These are phyloP conservation scores for Neopestalotiopsis sp. DNA, from an alignment of 2,329 filamentous ascomycete species.

Conservation along the genomic window DNA sequence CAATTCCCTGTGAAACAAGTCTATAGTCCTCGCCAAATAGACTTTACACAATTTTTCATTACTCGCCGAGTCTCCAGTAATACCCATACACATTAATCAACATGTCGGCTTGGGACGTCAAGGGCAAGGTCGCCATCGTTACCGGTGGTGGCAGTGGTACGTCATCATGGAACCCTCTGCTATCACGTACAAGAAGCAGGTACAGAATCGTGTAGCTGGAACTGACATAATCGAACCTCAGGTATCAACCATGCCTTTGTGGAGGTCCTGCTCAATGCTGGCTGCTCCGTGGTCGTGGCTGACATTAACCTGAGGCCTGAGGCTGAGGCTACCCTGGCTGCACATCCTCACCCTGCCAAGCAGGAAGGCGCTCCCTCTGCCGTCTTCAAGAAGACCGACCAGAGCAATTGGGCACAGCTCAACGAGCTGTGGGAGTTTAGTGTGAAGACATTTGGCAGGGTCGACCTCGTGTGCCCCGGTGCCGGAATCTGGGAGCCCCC, in stretches of 20 bases:
- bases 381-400: conserved; percentile 24
- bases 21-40: background rate
- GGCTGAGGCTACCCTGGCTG: conserved; percentile 7
- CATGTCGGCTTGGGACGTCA: conserved; percentile 9
- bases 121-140: conserved; percentile 14
- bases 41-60: background rate
- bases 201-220: background rate
- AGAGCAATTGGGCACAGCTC: conserved; percentile 33
- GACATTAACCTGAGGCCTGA: conserved; percentile 12
- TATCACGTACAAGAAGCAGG: background rate
- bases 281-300: conserved; percentile 5
- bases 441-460: conserved; percentile 23
- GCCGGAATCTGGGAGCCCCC: conserved; percentile 25
- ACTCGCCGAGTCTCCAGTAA: background rate
- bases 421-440: conserved; percentile 26
- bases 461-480: conserved; percentile 32
- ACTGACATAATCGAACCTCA: background rate
- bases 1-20: background rate
- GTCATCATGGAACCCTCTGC: background rate
- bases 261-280: conserved; percentile 7
- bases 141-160: conserved; percentile 17
- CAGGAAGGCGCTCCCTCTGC: conserved; percentile 15
- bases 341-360: conserved; percentile 20
- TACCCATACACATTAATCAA: background rate
- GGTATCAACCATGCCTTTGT: conserved; percentile 15